These are phyloP conservation scores for Sporothrix schenckii DNA, from an alignment of 2,329 filamentous ascomycete species.

Conservation along the genomic window DNA sequence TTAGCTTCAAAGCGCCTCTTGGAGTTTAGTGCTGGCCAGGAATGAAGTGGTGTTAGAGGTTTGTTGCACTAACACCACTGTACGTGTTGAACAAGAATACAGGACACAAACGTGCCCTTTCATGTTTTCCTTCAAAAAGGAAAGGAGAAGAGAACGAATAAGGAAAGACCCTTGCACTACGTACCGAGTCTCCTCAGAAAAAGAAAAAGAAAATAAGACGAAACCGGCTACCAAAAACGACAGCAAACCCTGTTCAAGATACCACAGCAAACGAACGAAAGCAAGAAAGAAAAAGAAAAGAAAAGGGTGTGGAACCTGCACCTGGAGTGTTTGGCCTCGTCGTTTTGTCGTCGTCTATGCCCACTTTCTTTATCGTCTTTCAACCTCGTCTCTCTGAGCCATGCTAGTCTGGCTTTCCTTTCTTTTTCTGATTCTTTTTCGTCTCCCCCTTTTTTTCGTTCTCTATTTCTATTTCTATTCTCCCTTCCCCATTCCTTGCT, in stretches of 20 bases:
- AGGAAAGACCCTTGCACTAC: background rate
- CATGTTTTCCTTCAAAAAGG: background rate
- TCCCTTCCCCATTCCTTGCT: background rate
- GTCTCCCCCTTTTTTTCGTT: background rate
- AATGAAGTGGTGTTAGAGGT: background rate
- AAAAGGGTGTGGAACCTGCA: conserved; percentile 3
- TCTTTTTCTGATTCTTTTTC: background rate
- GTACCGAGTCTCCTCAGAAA: background rate
- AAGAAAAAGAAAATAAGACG: background rate
- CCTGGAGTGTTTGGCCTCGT: conserved; percentile 7
- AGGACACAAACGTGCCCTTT: background rate
- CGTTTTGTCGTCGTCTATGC: conserved; percentile 10
- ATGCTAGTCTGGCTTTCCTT: background rate
- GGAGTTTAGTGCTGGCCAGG: conserved; percentile 23
- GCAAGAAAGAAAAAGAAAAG: background rate
- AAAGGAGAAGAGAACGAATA: background rate
- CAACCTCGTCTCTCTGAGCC: background rate
- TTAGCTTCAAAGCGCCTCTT: conserved; percentile 10
- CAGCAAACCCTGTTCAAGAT: background rate
- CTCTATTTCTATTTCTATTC: conserved; percentile 3
- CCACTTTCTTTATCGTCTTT: conserved; percentile 12
- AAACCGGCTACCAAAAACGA: background rate
- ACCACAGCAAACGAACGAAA: background rate
- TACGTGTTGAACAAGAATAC: background rate
- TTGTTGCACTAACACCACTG: conserved; percentile 19